Base-by-base conservation (phyloP, 139 green algal genomes). In the Chlamydomonas incerta region DNA sequence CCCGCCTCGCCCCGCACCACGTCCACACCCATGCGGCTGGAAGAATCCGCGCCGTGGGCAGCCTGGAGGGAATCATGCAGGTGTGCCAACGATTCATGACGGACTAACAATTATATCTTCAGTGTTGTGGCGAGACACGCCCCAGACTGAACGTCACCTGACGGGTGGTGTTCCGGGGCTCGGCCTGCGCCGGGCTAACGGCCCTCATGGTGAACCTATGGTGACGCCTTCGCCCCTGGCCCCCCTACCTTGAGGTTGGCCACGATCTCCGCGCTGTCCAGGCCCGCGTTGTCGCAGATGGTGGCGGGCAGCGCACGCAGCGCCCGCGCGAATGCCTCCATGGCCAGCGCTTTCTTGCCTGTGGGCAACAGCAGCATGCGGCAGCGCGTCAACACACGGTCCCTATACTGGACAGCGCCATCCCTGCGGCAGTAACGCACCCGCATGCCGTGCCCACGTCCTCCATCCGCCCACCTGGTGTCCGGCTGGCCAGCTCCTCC, bases 221-320 rank as follows among this genome's bases (percentile, higher is more conserved):
- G n/a, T n/a, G n/a, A n/a, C n/a, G n/a, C n/a, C n/a, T n/a, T n/a
- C n/a, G n/a, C n/a, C n/a, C n/a, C n/a, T n/a, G n/a, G n/a, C 41
- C 41, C 14, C 31, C 34, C 34, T 8, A 83, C 76, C 76, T 83
- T 83, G 87, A 99, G 88, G 81, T 96, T 95, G 10, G 92, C 87
- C 15, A 99, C 94, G 34, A 99, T 92, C 55, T 99, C 96, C 0
- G 96, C 93, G 62, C 69, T 91, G 87, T 95, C 93, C 34, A 95
- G 88, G 72, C 97, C 97, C 3, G 97, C 98, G 83, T 99, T 99
- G 83, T 99, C 97, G 70, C 91, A 96, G 80, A 99, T 99, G 91
- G 95, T 99, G 83, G 94, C 90, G 11, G 98, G 97, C 67, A 99
- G 97, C 58, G 91, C 73, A 24, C 97, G 91, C 80, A 99, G 93